Base-by-base conservation (phyloP, 768 basidiomycete genomes). In the Termitomyces sp. region DNA sequence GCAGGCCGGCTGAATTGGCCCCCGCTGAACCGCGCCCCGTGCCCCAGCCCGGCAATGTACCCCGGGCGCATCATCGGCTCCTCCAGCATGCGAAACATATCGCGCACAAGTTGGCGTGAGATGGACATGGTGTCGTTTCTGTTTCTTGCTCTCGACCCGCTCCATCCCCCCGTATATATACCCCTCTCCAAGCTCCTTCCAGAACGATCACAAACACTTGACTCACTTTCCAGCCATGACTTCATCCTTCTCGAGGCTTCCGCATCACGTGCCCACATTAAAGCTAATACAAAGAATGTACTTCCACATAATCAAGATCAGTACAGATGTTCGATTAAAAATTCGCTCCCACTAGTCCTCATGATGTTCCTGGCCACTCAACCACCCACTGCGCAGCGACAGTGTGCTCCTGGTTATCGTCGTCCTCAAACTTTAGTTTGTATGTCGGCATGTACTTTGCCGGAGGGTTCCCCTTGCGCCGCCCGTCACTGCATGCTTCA, bases 381-480 rank as follows among this genome's bases (percentile, higher is more conserved):
- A 93, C 90, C 8, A 94, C 91, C 79, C 79, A 85, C 52, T 88
- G 84, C 1, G 89, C 87, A n/a, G 81, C 73, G 24, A 94, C 89
- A 36, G 78, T 65, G 64, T 92, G 88, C 58, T 88, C 87, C 69
- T 89, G 88, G 65, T 90, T 87, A 61, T 92, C 91, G 61, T 94
- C 92, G 62, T 93, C 92, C 68, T 94, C 92, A 61, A 94, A 94
- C 66, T 88, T 90, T 26, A 94, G 79, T 69, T 87, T 87, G 71
- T 94, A 94, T 55, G 73, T 73, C 0, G 84, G 79, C 52, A 76
- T 73, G 57, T 78, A 71, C 64, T 82, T 86, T 22, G 78, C 70
- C 30, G 79, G 75, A 36, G 68, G 71, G 49, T 66, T 66, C 24
- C 58, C 66, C 73, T 26, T 26, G 26, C 4, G 26, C 26, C 26